phyloP scores from a whole-genome alignment of 2,329 filamentous ascomycete genomes.

The Venturia oleaginea region DNA sequence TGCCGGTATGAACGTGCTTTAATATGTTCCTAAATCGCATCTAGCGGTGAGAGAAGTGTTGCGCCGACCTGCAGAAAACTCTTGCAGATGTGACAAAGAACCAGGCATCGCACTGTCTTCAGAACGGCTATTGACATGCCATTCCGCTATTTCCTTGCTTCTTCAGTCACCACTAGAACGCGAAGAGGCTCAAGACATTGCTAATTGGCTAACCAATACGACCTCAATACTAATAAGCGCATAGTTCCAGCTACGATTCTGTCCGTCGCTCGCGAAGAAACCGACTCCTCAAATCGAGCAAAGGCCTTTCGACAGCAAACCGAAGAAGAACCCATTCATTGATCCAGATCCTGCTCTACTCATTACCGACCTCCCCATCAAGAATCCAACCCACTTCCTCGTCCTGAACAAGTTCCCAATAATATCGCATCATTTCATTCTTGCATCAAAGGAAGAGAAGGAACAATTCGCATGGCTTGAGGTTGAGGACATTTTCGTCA shows the following conservation, averaged over 20 bases:
- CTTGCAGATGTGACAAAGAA: background rate
- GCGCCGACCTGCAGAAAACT: background rate
- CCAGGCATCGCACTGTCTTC: background rate
- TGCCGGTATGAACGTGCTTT: slow-evolving; percentile 24
- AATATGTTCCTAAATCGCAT: background rate
- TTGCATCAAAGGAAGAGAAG: slow-evolving; percentile 55
- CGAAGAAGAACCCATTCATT: slow-evolving; percentile 54
- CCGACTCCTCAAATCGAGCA: slow-evolving; percentile 23
- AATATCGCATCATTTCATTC: slow-evolving; percentile 62
- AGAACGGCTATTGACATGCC: background rate
- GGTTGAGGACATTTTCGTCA: slow-evolving; percentile 49
- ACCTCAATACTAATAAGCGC: background rate
- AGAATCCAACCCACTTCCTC: slow-evolving; percentile 47
- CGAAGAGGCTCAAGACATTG: background rate
- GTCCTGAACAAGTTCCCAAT: slow-evolving; percentile 70
- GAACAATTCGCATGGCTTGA: slow-evolving; percentile 58
- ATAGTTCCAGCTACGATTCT: slow-evolving; percentile 66
- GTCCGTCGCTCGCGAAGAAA: slow-evolving; percentile 59
- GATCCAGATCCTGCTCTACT: slow-evolving; percentile 47
- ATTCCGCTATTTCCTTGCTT: background rate
- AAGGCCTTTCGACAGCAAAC: slow-evolving; percentile 21
- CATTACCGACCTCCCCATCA: slow-evolving; percentile 40
- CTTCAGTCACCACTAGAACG: background rate
- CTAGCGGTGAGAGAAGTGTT: background rate
- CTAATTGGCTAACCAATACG: background rate